These are phyloP conservation scores for Didymosphaeria variabile DNA, from an alignment of 2,329 filamentous ascomycete genomes.

Conservation along the genomic window DNA sequence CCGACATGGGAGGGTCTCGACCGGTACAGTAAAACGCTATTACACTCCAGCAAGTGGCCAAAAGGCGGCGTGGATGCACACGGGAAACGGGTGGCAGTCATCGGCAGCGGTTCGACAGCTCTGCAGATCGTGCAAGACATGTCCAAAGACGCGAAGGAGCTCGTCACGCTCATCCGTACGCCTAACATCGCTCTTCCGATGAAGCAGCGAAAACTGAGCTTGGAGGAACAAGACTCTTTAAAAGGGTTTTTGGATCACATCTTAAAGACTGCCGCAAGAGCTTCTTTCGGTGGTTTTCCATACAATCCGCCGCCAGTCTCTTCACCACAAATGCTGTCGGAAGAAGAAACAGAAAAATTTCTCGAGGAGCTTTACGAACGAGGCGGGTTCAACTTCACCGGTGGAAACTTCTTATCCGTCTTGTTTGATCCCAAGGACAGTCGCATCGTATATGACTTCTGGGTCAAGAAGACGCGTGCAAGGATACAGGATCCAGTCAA, in stretches of 20 bases:
- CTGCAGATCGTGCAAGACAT: background rate
- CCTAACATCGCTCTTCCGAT: background rate
- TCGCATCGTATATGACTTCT: slow-evolving; percentile 50
- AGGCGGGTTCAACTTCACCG: background rate
- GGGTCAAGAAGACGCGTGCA: slow-evolving; percentile 44
- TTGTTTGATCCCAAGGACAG: slow-evolving; percentile 19
- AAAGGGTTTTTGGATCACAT: background rate
- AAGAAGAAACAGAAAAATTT: background rate
- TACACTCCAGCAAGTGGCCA: background rate
- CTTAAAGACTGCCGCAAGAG: background rate
- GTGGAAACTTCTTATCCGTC: background rate
- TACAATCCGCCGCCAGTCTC: background rate
- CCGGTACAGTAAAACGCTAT: background rate
- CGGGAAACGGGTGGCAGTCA: background rate
- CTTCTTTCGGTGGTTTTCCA: background rate
- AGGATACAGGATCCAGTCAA: slow-evolving; percentile 48
- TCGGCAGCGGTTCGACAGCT: background rate
- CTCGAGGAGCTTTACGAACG: background rate
- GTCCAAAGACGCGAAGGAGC: background rate
- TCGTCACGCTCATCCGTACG: background rate
- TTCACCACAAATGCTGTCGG: background rate
- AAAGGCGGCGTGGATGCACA: background rate
- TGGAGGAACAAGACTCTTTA: background rate
- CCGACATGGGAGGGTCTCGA: background rate
- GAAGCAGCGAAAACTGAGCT: background rate